Base-by-base conservation (phyloP, 345 rosid genomes). In the Pistacia vera region DNA sequence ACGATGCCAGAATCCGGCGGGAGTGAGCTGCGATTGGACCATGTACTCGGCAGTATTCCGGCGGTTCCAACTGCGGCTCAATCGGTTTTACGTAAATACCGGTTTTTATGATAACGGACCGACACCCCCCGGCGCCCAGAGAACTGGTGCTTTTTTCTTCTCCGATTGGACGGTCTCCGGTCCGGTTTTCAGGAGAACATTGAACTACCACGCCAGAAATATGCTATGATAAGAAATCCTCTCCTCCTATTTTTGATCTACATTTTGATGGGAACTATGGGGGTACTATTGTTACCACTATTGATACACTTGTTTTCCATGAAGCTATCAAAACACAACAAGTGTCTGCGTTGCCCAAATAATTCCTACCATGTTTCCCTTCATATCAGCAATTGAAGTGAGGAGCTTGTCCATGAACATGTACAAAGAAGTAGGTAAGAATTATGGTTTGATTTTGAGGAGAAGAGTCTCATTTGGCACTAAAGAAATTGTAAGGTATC, bases 341-440 rank as follows among this genome's bases (percentile, higher is more conserved):
- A 81, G 84, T 66, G 79, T 82, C 8, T 84, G 90, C 10, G 74
- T 86, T 1, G 82, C 84, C 20, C 86, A 80, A 60, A 77, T 81
- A 2, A 36, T 8, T 38, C 75, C 82, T 12, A 28, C 68, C 57
- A 73, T 73, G 77, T 36, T 78, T 16, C 86, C 88, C 52, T 86
- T 82, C 56, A 74, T 84, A 36, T 80, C 81, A 3, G 84, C 87
- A 4, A 63, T 84, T 33, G 80, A 86, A 81, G 80, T 84, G 16
- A 65, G 77, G 41, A 48, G 36, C 70, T 54, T 84, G 75, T 55
- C 55, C 46, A 0, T 25, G 5, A 52, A 8, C 38, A 84, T 86
- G 90, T 84, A 86, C 70, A 14, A 28, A 0, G 2, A 51, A 49
- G 66, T 72, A 4, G 76, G 70, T 59, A 3, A 64, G 1, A 65